A percentile compares a stretch with the other conserved stretches of the same genome.
Conservation (phyloP, 2,329 filamentous ascomycete species). For the Orbilia ellipsospora region DNA sequence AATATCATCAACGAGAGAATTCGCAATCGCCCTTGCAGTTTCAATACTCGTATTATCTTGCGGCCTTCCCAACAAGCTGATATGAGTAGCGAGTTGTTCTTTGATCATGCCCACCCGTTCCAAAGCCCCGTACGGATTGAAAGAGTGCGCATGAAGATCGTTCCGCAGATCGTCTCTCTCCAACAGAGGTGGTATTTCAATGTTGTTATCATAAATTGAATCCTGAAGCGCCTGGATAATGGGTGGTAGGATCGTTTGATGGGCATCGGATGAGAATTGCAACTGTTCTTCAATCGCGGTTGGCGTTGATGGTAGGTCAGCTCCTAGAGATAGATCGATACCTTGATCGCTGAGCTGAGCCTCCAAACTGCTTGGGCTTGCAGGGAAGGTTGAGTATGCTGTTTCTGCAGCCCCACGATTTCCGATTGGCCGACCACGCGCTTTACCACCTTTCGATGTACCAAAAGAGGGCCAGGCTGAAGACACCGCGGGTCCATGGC, state of each 20-base stretch:
- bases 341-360: constrained; percentile 42
- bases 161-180: constrained; percentile 36
- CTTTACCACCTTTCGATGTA: constrained; percentile 72
- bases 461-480: constrained; percentile 84
- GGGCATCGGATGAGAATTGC: constrained; percentile 39
- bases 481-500: constrained; percentile 87
- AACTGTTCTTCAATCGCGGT: constrained; percentile 49
- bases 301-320: constrained; percentile 29
- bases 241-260: constrained; percentile 48
- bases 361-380: constrained; percentile 64
- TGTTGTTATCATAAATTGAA: constrained; percentile 42
- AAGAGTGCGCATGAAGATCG: constrained; percentile 16
- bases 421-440: constrained; percentile 77
- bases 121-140: constrained; percentile 36
- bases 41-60: constrained; percentile 27
- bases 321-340: constrained; percentile 35
- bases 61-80: constrained; percentile 18
- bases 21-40: constrained; percentile 31
- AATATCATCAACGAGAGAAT: constrained; percentile 36
- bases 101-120: constrained; percentile 41
- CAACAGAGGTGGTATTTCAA: constrained; percentile 47
- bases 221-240: constrained; percentile 48
- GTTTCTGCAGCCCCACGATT: constrained; percentile 39
- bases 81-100: constrained; percentile 38
- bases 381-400: constrained; percentile 71